Percentiles rank a stretch among this genome's conserved stretches.
These are phyloP conservation scores for Pezicula rhizophila DNA, from an alignment of 2,329 filamentous ascomycete species.

Conservation along the genomic window DNA sequence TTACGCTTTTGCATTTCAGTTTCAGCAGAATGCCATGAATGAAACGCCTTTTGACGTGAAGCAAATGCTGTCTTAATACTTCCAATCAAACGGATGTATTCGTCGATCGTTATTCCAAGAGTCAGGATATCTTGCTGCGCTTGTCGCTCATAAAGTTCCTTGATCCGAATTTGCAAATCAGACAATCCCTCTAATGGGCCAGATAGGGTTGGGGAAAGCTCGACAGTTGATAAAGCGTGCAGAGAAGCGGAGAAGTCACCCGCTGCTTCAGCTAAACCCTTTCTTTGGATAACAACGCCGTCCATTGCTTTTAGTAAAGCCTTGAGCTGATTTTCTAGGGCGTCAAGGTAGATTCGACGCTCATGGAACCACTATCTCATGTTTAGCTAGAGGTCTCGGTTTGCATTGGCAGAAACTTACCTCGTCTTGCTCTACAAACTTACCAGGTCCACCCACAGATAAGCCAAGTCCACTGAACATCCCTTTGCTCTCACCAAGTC, in stretches of 20 bases:
- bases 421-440: conserved; percentile 98
- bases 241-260: conserved; percentile 89
- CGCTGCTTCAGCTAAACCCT: conserved; percentile 87
- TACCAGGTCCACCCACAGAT: conserved; percentile 68
- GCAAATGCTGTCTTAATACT: conserved; percentile 90
- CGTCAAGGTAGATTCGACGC: conserved; percentile 88
- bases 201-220: conserved; percentile 82
- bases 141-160: conserved; percentile 92
- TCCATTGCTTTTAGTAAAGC: conserved; percentile 90
- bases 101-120: conserved; percentile 93
- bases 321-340: conserved; percentile 85
- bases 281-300: conserved; percentile 83
- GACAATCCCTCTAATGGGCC: conserved; percentile 86
- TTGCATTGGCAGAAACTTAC: conserved; percentile 40
- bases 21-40: conserved; percentile 89
- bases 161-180: conserved; percentile 87
- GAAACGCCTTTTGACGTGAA: conserved; percentile 91
- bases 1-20: conserved; percentile 87
- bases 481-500: conserved; percentile 84
- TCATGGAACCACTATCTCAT: conserved; percentile 85
- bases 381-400: conserved; percentile 16
- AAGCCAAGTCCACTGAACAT: conserved; percentile 82
- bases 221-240: conserved; percentile 87
- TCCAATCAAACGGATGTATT: conserved; percentile 94
- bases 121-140: conserved; percentile 96